Conservation (phyloP, 257 asterid genomes). For the Solanum raphanifolium region DNA sequence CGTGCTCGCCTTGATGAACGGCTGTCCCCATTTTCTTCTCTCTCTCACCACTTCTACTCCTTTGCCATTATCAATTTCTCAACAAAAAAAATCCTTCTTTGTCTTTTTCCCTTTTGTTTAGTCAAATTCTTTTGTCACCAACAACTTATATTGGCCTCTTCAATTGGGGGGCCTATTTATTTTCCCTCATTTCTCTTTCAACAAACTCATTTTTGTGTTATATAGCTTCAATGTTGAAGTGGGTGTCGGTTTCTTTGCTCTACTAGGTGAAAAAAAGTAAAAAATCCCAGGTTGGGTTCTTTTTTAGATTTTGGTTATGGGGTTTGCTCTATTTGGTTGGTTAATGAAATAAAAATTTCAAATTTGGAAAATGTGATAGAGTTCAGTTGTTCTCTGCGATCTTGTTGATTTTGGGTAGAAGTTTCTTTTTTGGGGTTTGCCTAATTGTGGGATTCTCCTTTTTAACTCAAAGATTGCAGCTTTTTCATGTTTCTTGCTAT, state of each 20-base stretch:
- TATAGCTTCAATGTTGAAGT: constrained; percentile 21
- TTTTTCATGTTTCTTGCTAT: not conserved
- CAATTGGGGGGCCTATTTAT: constrained; percentile 5
- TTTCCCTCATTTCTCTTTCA: not conserved
- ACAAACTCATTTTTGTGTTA: constrained; percentile 26
- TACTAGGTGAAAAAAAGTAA: not conserved
- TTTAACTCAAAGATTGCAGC: constrained; percentile 3
- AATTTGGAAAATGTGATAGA: not conserved
- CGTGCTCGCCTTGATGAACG: constrained; percentile 4
- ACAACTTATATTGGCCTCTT: not conserved
- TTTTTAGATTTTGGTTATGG: constrained; percentile 2
- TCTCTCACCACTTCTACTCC: not conserved
- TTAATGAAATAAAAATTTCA: constrained; percentile 6
- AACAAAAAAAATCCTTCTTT: not conserved
- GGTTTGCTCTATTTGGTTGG: constrained; percentile 15
- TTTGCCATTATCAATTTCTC: not conserved
- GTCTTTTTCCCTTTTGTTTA: not conserved
- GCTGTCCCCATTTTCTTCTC: not conserved
- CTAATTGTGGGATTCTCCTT: not conserved
- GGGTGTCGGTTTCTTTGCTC: constrained; percentile 15
- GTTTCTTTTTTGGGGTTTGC: not conserved
- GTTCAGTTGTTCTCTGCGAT: not conserved
- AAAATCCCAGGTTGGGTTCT: not conserved
- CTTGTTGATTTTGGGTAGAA: not conserved
- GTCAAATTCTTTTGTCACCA: constrained; percentile 6